These are phyloP conservation scores for Aspergillus kassunensis DNA, from an alignment of 495 filamentous ascomycete species.

Conservation along the genomic window DNA sequence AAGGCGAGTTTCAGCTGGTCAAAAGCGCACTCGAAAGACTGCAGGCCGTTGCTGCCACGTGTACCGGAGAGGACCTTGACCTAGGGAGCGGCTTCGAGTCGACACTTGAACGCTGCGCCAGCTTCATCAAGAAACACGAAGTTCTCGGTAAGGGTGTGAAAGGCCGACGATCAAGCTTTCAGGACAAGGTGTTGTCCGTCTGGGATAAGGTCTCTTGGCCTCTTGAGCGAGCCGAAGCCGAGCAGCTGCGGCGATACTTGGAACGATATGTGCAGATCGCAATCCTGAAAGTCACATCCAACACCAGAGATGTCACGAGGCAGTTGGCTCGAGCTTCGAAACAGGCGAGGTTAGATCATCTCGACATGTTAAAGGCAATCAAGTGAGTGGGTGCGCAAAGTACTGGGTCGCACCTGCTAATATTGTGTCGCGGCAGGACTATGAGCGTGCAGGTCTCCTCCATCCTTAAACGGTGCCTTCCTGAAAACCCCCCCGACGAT, in stretches of 20 bases:
- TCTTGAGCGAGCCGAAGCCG: constrained; percentile 9
- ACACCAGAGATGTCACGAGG: constrained; percentile 5
- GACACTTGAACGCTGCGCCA: constrained; percentile 4
- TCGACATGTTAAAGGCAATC: constrained; percentile 10
- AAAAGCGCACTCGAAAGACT: constrained; percentile 3
- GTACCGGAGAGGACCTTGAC: constrained; percentile 1
- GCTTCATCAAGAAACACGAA: constrained; percentile 5
- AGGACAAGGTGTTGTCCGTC: not conserved
- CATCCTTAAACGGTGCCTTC: constrained; percentile 9
- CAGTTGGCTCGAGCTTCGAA: constrained; percentile 1
- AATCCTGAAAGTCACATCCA: constrained; percentile 5
- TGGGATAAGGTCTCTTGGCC: constrained; percentile 11
- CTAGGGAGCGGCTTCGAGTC: constrained; percentile 1
- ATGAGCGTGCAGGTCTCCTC: constrained; percentile 14
- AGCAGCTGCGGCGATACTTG: constrained; percentile 3
- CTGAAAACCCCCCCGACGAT: not conserved
- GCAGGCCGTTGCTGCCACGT: not conserved
- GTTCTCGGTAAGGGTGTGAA: not conserved
- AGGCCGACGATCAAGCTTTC: not conserved
- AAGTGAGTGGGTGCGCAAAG: not conserved
- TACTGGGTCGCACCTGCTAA: not conserved
- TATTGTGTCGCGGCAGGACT: not conserved
- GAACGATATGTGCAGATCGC: constrained; percentile 12
- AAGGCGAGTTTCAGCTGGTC: constrained; percentile 5
- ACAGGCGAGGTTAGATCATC: constrained; percentile 1